Percentiles rank a stretch among this genome's conserved stretches.
Conservation (phyloP, 768 basidiomycete species). For the Leccinum sublutescens region DNA sequence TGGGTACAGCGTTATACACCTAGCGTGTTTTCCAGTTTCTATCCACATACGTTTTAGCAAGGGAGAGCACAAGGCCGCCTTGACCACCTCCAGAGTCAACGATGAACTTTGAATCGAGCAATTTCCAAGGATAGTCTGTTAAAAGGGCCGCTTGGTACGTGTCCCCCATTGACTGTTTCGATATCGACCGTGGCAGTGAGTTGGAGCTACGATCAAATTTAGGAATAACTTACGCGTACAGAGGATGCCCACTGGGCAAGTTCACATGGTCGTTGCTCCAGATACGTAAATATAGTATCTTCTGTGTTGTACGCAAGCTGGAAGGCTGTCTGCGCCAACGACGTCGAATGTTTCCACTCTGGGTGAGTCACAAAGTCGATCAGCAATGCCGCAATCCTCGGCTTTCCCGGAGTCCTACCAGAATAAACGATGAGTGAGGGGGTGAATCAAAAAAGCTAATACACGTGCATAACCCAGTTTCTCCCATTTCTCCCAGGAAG, state of each 20-base stretch:
- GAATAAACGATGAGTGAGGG: neutral
- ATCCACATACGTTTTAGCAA: conserved; percentile 1
- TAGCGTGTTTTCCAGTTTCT: neutral
- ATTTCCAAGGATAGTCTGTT: conserved; percentile 5
- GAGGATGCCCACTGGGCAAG: conserved; percentile 7
- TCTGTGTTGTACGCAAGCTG: neutral
- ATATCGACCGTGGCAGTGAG: neutral
- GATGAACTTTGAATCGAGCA: neutral
- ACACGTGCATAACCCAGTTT: conserved; percentile 1
- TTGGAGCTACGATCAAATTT: neutral
- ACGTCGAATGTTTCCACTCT: conserved; percentile 6
- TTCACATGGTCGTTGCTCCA: neutral
- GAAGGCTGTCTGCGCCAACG: conserved; percentile 1
- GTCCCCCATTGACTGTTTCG: conserved; percentile 3
- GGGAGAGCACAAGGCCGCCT: conserved; percentile 3
- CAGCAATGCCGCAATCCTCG: neutral
- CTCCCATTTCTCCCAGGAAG: neutral
- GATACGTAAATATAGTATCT: neutral
- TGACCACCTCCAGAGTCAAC: neutral
- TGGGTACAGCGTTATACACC: neutral
- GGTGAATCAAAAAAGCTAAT: neutral
- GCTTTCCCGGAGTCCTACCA: conserved; percentile 3
- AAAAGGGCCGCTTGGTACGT: conserved; percentile 3
- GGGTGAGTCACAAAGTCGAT: conserved; percentile 4
- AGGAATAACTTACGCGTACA: neutral